These are phyloP conservation scores for Globisporangium spinosum DNA, from an alignment of 352 stramenopile species.

Conservation along the genomic window DNA sequence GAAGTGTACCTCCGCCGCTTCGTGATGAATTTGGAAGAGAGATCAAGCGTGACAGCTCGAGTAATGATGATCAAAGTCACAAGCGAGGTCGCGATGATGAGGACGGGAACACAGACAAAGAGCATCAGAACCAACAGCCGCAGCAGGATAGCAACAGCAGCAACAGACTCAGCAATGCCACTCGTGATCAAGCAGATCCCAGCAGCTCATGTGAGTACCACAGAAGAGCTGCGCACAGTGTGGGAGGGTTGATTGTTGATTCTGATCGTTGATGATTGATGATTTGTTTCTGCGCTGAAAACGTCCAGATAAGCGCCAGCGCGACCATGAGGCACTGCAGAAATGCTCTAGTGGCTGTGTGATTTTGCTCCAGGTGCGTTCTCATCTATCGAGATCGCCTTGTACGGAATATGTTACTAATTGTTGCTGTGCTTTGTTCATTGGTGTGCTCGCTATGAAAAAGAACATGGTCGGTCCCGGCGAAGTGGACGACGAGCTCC, in stretches of 20 bases:
- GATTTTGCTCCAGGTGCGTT: slow-evolving; percentile 32
- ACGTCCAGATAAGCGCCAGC: slow-evolving; percentile 10
- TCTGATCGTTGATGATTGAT: not conserved
- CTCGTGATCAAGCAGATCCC: slow-evolving; percentile 1
- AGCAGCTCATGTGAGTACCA: slow-evolving; percentile 5
- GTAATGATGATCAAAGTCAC: not conserved
- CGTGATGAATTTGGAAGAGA: slow-evolving; percentile 34
- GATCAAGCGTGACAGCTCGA: slow-evolving; percentile 2
- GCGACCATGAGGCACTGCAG: not conserved
- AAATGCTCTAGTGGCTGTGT: slow-evolving; percentile 17
- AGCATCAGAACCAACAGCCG: not conserved
- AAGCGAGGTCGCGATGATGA: not conserved
- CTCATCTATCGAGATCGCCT: no score
- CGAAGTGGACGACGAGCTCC: slow-evolving; percentile 86
- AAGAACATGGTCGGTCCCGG: slow-evolving; percentile 91
- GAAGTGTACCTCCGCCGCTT: not conserved
- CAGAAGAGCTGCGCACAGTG: not conserved
- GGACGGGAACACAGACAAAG: not conserved
- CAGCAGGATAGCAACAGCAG: not conserved
- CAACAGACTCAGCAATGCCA: not conserved
- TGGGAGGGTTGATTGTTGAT: not conserved
- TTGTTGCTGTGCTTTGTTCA: slow-evolving; percentile 6
- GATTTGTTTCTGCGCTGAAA: not conserved
- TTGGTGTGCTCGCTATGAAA: not conserved
- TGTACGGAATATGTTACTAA: not conserved